Conservation (phyloP, 768 basidiomycete species). For the Suillus fuscotomentosus region DNA sequence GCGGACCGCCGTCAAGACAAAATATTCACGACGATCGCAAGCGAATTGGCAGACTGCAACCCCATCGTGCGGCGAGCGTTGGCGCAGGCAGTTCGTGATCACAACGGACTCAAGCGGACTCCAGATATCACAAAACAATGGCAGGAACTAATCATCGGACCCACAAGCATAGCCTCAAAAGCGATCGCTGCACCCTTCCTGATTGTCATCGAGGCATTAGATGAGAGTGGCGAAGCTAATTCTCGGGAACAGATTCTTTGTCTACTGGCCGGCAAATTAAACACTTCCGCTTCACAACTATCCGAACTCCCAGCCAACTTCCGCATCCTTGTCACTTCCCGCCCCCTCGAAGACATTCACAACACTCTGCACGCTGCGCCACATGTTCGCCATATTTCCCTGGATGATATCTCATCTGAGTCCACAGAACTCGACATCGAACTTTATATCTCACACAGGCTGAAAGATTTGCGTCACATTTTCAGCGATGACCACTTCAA, state of each 20-base stretch:
- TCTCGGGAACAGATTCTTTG: constrained; percentile 13
- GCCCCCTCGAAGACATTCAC: constrained; percentile 5
- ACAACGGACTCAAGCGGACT: neutral
- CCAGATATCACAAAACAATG: constrained; percentile 10
- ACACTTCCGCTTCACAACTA: neutral
- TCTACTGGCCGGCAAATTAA: neutral
- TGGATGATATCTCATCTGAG: constrained; percentile 1
- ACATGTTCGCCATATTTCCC: neutral
- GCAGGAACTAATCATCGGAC: constrained; percentile 15
- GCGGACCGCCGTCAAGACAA: neutral
- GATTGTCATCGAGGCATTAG: constrained; percentile 25
- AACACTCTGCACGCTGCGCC: constrained; percentile 4
- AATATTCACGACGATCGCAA: constrained; percentile 2
- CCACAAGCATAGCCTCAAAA: neutral
- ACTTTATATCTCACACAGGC: constrained; percentile 1
- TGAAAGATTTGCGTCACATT: neutral
- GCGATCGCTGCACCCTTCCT: constrained; percentile 19
- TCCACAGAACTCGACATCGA: constrained; percentile 5
- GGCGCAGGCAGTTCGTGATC: neutral
- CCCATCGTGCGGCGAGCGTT: neutral
- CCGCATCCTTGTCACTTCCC: constrained; percentile 18
- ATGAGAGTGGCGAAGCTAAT: constrained; percentile 11
- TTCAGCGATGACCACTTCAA: neutral
- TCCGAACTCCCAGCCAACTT: constrained; percentile 5
- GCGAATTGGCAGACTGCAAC: neutral